Evolutionary conservation across 768 basidiomycete species (phyloP), one percentile per base, ranked within the genome.

Genomic region (Russula virescens): DNA sequence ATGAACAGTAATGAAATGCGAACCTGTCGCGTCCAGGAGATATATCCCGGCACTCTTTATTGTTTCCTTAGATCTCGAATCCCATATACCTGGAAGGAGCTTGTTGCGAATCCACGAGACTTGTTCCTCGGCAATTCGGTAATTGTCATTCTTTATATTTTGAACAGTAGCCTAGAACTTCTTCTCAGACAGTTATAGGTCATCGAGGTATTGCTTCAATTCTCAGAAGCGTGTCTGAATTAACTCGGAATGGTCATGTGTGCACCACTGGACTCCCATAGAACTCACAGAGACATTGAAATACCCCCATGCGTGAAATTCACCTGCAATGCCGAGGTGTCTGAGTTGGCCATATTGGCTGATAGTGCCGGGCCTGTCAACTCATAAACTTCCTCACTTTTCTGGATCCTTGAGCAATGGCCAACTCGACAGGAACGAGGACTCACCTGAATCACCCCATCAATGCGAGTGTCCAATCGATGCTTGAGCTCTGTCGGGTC

Each of bases 61-160:
- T 1, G 69, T 72, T 31, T 34, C 67, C 66, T 45, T 66, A 25
- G 62, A 62, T 25, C 83, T 83, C 10, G 83, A 79, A 11, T 79
- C 76, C 38, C 79, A 70, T 16, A 88, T 75, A 3, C 82, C 86
- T 3, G 94, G 95, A 40, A 97, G 73, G 16, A 98, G 74, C 73
- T 97, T 96, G 71, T 92, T 92, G 43, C 84, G 80, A 51, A 98
- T 86, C 97, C 97, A 99, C 40, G 87, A 85, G 46, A 95, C 79
- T 72, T 99, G 97, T 43, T 87, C 79, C 71, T 89, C 92, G 0
- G 97, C 92, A 71, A 98, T 98, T 73, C 94, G 88, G 25, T 89
- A 79, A 9, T 95, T 99, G 0, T 89, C 87, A 0, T 81, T 73
- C 72, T 98, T 97, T 86, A 94, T 95, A 11, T 80, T 80, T 47